Conservation (phyloP, 805 yeast species). For the Phaffomyces antillensis region DNA sequence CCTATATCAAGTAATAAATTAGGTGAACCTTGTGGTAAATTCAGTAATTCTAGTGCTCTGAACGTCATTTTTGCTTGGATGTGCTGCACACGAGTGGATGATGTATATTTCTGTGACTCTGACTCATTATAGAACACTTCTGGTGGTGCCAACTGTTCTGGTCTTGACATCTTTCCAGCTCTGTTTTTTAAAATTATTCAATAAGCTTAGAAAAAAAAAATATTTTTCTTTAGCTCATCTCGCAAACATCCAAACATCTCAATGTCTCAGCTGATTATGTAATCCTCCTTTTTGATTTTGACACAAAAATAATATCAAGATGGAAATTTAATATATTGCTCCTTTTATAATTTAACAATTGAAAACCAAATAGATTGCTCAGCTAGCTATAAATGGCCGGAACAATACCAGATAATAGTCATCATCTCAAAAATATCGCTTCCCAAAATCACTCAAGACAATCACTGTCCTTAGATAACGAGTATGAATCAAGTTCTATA, state of each 20-base stretch:
- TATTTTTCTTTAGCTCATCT: not conserved
- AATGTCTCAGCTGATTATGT: not conserved
- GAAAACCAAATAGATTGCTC: too few species aligned
- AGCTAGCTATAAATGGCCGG: too few species aligned
- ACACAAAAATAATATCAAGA: not conserved
- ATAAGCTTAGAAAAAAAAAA: too few species aligned
- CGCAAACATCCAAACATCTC: not conserved
- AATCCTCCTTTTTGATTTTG: not conserved
- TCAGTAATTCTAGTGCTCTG: conserved; percentile 81
- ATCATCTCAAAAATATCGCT: too few species aligned
- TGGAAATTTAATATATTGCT: too few species aligned
- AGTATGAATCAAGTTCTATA: conserved; percentile 2
- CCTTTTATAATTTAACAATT: not conserved
- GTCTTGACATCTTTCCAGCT: conserved; percentile 82
- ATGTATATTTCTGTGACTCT: conserved; percentile 85
- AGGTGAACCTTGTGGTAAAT: conserved; percentile 47
- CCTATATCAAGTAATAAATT: conserved; percentile 85
- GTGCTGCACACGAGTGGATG: conserved; percentile 94
- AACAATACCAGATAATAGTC: too few species aligned
- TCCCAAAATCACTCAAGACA: not conserved
- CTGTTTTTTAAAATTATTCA: too few species aligned
- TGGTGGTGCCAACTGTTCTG: conserved; percentile 95
- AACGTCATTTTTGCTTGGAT: conserved; percentile 97
- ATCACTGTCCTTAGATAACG: conserved; percentile 1
- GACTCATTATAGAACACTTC: conserved; percentile 88